Conservation (phyloP, 148 eudicot genomes). For the Polygonum maritimum region DNA sequence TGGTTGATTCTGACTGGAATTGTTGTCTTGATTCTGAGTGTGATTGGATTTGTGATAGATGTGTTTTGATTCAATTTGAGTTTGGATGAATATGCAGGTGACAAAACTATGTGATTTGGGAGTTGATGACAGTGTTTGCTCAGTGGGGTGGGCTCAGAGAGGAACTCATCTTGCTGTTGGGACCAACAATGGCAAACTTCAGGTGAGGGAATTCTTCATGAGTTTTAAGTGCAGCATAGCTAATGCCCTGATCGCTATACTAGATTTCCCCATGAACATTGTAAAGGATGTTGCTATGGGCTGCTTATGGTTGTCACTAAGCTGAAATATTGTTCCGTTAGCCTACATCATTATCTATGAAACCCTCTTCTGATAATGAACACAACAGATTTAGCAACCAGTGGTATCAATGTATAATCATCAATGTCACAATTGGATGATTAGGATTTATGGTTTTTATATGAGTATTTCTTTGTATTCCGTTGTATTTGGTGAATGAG, state of each 20-base stretch:
- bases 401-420: neutral
- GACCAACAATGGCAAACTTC: constrained; percentile 66
- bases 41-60: neutral
- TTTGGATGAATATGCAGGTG: constrained; percentile 35
- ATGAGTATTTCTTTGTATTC: neutral
- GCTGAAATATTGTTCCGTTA: neutral
- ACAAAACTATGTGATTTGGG: constrained; percentile 88
- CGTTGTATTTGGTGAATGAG: neutral
- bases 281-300: neutral
- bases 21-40: neutral
- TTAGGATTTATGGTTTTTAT: neutral
- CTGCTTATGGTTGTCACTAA: neutral
- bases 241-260: neutral
- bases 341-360: neutral
- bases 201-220: constrained; percentile 25
- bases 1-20: neutral
- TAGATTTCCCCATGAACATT: neutral
- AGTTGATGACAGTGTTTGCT: constrained; percentile 73
- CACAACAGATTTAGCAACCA: neutral
- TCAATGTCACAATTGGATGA: neutral
- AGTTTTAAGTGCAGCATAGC: neutral
- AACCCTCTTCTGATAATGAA: neutral
- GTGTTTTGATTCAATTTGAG: neutral
- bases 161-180: constrained; percentile 85
- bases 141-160: constrained; percentile 91